Evolutionary conservation across 192 early-diverging fungal genomes (phyloP).

Genomic region (Entophlyctis helioformis): DNA sequence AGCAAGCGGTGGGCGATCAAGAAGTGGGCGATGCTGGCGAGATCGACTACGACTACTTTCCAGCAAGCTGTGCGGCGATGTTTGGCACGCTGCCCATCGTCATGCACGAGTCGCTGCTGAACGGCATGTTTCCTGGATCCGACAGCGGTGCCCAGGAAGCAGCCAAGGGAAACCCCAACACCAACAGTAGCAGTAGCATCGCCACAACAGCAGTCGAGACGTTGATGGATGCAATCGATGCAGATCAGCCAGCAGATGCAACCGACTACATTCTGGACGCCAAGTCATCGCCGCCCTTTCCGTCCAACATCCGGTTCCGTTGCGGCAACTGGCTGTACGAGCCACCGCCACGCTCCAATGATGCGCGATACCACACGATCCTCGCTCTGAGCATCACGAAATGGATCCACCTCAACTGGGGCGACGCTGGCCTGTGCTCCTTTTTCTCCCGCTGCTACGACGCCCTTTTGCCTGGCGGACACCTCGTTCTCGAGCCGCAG

Average conservation of each 20-base stretch:
- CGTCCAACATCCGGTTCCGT: slow-evolving; percentile 48
- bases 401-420: slow-evolving; percentile 70
- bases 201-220: background rate
- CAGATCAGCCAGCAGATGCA: background rate
- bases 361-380: slow-evolving; percentile 45
- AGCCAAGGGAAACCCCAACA: background rate
- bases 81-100: slow-evolving; percentile 23
- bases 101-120: background rate
- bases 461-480: slow-evolving; percentile 40
- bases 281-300: slow-evolving; percentile 27
- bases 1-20: background rate
- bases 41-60: slow-evolving; percentile 35
- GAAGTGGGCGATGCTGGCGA: background rate
- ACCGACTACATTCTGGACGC: slow-evolving; percentile 8
- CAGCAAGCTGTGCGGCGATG: slow-evolving; percentile 25
- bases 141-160: no score
- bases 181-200: background rate
- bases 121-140: no score
- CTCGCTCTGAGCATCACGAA: slow-evolving; percentile 62
- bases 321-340: slow-evolving; percentile 47
- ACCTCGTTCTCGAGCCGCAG: slow-evolving; percentile 64
- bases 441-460: slow-evolving; percentile 58
- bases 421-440: slow-evolving; percentile 49
- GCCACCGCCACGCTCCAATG: slow-evolving; percentile 4
- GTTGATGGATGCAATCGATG: background rate